Evolutionary conservation across 2,329 filamentous ascomycete genomes (phyloP), one percentile per base, ranked within the genome.

Genomic region (Chrysosphaeria jannelii): DNA sequence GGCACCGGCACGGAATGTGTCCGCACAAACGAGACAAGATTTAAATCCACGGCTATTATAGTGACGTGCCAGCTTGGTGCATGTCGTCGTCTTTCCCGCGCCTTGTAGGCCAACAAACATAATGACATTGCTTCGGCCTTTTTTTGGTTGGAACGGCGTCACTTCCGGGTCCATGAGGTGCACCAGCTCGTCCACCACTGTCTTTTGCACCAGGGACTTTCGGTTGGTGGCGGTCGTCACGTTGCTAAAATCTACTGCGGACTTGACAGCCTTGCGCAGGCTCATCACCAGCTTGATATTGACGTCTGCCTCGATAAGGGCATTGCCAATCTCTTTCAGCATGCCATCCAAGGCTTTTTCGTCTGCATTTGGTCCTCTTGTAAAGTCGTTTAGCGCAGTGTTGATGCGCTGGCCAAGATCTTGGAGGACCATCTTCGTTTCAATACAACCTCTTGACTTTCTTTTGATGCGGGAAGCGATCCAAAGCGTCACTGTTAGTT

Each of bases 341-440:
- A 97, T 97, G 37, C 60, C 58, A 53, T 97, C 85, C 44, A 97
- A 93, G 20, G 79, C 78, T 75, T 93, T 93, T 51, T 97, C 85
- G 42, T 93, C 81, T 35, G 93, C 63, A 40, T 89, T 91, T 33
- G 66, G 72, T 28, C 85, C 76, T 39, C 81, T 61, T 29, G 81
- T 90, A 38, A 93, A 58, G 50, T 91, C 81, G 31, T 67, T 71
- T 50, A 97, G 74, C 38, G 85, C 85, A 55, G 76, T 64, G 51
- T 91, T 93, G 47, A 97, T 93, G 51, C 85, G 85, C 56, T 81
- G 78, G 37, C 85, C 85, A 29, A 97, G 63, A 60, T 97, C 85
- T 65, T 90, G 79, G 41, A 97, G 71, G 58, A 97, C 85, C 85
- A 97, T 97, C n/a, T n/a, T n/a, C n/a, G n/a, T n/a, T n/a, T n/a